These are phyloP conservation scores for Fusarium kyushuense DNA, from an alignment of 2,329 filamentous ascomycete species.

Conservation along the genomic window DNA sequence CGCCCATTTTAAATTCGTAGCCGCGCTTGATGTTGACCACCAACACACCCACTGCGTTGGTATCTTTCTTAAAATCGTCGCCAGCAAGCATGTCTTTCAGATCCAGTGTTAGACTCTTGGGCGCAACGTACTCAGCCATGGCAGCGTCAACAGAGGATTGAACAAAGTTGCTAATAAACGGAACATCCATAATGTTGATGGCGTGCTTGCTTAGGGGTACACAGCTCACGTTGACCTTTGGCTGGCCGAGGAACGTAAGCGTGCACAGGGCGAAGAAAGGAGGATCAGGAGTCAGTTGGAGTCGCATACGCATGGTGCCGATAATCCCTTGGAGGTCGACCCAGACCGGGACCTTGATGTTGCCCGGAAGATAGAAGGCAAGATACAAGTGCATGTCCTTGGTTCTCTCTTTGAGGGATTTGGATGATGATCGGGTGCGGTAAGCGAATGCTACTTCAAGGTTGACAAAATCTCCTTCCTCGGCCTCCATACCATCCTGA, in stretches of 20 bases:
- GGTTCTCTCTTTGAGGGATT: conserved; percentile 75
- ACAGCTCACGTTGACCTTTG: conserved; percentile 77
- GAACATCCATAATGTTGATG: conserved; percentile 80
- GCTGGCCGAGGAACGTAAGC: conserved; percentile 79
- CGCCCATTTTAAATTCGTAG: conserved; percentile 77
- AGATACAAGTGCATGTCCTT: conserved; percentile 74
- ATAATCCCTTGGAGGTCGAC: conserved; percentile 79
- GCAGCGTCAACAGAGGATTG: conserved; percentile 80
- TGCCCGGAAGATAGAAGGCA: conserved; percentile 74
- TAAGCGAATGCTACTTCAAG: conserved; percentile 82
- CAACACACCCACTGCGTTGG: conserved; percentile 71
- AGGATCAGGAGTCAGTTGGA: conserved; percentile 80
- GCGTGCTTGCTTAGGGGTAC: conserved; percentile 76
- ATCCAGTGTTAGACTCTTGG: conserved; percentile 79
- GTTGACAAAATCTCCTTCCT: conserved; percentile 83
- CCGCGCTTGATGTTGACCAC: conserved; percentile 75
- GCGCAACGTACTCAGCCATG: conserved; percentile 80
- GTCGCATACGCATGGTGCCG: conserved; percentile 74
- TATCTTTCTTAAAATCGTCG: conserved; percentile 84
- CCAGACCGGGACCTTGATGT: conserved; percentile 73
- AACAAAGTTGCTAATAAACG: conserved; percentile 79
- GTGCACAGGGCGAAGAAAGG: conserved; percentile 83
- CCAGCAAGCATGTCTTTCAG: conserved; percentile 82
- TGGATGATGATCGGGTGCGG: conserved; percentile 70
- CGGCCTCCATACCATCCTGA: conserved; percentile 75